A percentile compares a stretch with the other conserved stretches of the same genome.
These are phyloP conservation scores for Prunus mongolica DNA, from an alignment of 306 rosid genomes.

Conservation along the genomic window DNA sequence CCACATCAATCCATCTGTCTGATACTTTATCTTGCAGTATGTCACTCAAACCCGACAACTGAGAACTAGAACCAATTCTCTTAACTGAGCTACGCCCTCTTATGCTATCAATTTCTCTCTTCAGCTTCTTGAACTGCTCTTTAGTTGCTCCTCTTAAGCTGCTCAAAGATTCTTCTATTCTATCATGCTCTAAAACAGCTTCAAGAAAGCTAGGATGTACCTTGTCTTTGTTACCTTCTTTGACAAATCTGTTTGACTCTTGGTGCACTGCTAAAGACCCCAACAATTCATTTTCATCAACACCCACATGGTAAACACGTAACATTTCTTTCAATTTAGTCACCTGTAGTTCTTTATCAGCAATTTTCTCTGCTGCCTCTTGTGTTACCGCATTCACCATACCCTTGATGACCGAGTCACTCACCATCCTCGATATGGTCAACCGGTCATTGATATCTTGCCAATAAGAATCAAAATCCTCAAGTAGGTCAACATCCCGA, in stretches of 20 bases:
- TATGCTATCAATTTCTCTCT: conserved; percentile 53
- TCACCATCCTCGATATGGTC: conserved; percentile 82
- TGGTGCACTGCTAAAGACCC: conserved; percentile 10
- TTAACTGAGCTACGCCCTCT: conserved; percentile 39
- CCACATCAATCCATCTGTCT: conserved; percentile 48
- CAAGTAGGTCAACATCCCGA: conserved; percentile 40
- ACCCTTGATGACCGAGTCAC: conserved; percentile 77
- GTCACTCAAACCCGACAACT: conserved; percentile 60
- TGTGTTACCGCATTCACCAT: conserved; percentile 65
- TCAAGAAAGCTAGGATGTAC: conserved; percentile 15
- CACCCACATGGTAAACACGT: conserved; percentile 22
- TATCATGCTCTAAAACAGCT: conserved; percentile 26
- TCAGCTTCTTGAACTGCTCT: conserved; percentile 56
- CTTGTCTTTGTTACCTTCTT: conserved; percentile 5
- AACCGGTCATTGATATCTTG: conserved; percentile 54
- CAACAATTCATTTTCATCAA: conserved; percentile 25
- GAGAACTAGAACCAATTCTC: conserved; percentile 50
- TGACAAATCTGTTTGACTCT: conserved; percentile 12
- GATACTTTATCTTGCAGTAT: conserved; percentile 53
- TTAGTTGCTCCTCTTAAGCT: conserved; percentile 35
- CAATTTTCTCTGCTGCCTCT: conserved; percentile 66
- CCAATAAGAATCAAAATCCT: conserved; percentile 60
- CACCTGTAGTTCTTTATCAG: conserved; percentile 70
- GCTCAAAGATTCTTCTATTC: conserved; percentile 31
- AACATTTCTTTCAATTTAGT: conserved; percentile 50